Conservation (phyloP, 1,284 basidiomycete genomes). For the Ganoderma sinense region DNA sequence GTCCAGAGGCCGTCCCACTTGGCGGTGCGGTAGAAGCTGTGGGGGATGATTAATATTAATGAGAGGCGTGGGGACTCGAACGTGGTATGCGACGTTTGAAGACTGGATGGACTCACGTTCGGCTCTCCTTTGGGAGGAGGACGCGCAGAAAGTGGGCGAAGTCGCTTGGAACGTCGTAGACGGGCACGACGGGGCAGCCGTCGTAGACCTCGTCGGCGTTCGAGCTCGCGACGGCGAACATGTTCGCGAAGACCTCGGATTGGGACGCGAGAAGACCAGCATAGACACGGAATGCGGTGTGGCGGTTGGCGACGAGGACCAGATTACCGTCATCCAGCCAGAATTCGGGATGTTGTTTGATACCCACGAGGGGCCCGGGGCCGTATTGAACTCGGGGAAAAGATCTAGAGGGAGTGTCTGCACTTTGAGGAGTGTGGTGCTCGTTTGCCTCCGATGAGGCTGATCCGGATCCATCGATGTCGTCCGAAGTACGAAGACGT, state of each 20-base stretch:
- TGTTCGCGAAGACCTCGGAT: conserved; percentile 25
- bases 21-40: neutral
- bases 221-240: conserved; percentile 28
- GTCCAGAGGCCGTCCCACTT: neutral
- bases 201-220: conserved; percentile 15
- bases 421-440: no score
- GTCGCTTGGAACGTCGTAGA: conserved; percentile 23
- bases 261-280: conserved; percentile 23
- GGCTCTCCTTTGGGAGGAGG: neutral
- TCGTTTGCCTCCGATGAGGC: no score
- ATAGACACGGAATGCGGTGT: conserved; percentile 26
- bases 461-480: no score
- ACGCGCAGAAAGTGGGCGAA: conserved; percentile 8
- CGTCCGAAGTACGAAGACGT: no score
- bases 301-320: neutral
- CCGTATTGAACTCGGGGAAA: neutral
- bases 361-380: neutral
- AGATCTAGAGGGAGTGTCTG: neutral
- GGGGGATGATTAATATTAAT: no score
- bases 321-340: conserved; percentile 3
- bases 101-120: neutral
- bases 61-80: no score
- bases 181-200: conserved; percentile 25
- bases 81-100: no score
- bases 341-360: neutral